A percentile compares a stretch with the other conserved stretches of the same genome.
These are phyloP conservation scores for Astrephomene gubernaculifera DNA, from an alignment of 139 green algal genomes.

Conservation along the genomic window DNA sequence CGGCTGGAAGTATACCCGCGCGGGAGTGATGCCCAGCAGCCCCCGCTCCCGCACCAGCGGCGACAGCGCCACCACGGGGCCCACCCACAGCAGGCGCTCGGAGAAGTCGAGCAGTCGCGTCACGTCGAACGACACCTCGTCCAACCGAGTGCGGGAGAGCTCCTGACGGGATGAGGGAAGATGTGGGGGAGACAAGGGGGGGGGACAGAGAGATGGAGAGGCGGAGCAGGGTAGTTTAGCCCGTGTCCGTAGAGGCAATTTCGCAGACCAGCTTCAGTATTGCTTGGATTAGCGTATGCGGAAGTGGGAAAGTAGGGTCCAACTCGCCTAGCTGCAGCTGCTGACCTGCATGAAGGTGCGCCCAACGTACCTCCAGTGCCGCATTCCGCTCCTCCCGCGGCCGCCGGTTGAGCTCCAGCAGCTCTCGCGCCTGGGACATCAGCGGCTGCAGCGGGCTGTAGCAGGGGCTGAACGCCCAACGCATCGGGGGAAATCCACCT, in stretches of 20 bases:
- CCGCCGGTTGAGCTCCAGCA: constrained; percentile 71
- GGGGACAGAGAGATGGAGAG: not conserved
- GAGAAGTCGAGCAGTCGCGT: constrained; percentile 79
- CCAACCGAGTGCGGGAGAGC: constrained; percentile 57
- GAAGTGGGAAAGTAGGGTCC: not conserved
- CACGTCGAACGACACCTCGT: constrained; percentile 76
- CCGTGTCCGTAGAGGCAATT: too few species aligned
- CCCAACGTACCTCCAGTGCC: constrained; percentile 58
- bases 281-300: too few species aligned
- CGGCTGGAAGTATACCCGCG: constrained; percentile 91
- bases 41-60: constrained; percentile 79
- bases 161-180: constrained; percentile 34
- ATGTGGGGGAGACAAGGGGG: too few species aligned
- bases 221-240: not conserved
- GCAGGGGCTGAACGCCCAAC: constrained; percentile 76
- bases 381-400: constrained; percentile 62
- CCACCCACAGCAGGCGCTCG: constrained; percentile 70
- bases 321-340: not conserved
- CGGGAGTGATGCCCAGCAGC: constrained; percentile 79
- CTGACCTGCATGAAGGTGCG: not conserved
- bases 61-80: constrained; percentile 55
- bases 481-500: not conserved
- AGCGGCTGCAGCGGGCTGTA: constrained; percentile 77
- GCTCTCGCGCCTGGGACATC: constrained; percentile 72
- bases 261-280: too few species aligned